Evolutionary conservation across 345 rosid genomes (phyloP).

Genomic region (Lumnitzera racemosa): DNA sequence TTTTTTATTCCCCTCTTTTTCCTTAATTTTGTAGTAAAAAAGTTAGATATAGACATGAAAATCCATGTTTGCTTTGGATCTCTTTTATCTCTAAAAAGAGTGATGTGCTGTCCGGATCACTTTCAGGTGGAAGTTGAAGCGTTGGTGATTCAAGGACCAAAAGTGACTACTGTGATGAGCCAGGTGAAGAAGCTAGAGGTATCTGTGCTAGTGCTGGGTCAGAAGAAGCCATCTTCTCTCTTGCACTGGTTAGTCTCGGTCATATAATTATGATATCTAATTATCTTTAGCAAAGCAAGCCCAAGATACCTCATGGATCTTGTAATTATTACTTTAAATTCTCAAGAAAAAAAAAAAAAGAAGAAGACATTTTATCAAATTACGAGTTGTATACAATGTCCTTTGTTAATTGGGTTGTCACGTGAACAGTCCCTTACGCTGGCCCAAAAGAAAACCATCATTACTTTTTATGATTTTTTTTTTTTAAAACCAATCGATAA

Average conservation of each 20-base stretch:
- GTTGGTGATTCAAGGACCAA: slow-evolving; percentile 87
- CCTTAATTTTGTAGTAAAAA: slow-evolving; percentile 1
- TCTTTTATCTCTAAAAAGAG: too few relatives aligned
- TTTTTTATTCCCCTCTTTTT: neutral
- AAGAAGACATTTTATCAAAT: too few relatives aligned
- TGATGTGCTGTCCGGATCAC: neutral
- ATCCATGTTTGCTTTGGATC: neutral
- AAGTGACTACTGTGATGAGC: slow-evolving; percentile 64
- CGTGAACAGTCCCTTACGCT: too few relatives aligned
- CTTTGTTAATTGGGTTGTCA: too few relatives aligned
- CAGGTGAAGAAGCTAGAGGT: slow-evolving; percentile 95
- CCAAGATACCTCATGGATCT: slow-evolving; percentile 13
- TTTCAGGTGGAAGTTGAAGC: slow-evolving; percentile 90
- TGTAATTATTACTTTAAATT: neutral
- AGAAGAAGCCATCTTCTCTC: slow-evolving; percentile 56
- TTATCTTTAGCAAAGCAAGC: too few relatives aligned
- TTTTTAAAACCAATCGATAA: too few relatives aligned
- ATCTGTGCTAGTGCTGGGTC: slow-evolving; percentile 81
- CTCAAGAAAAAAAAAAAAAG: neutral
- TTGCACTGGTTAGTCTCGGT: slow-evolving; percentile 45
- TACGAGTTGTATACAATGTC: too few relatives aligned
- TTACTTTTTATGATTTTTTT: too few relatives aligned
- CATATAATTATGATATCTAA: neutral
- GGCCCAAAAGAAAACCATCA: too few relatives aligned
- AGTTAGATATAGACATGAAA: neutral